These are phyloP conservation scores for Davidsoniella australis DNA, from an alignment of 2,329 filamentous ascomycete genomes.

Conservation along the genomic window DNA sequence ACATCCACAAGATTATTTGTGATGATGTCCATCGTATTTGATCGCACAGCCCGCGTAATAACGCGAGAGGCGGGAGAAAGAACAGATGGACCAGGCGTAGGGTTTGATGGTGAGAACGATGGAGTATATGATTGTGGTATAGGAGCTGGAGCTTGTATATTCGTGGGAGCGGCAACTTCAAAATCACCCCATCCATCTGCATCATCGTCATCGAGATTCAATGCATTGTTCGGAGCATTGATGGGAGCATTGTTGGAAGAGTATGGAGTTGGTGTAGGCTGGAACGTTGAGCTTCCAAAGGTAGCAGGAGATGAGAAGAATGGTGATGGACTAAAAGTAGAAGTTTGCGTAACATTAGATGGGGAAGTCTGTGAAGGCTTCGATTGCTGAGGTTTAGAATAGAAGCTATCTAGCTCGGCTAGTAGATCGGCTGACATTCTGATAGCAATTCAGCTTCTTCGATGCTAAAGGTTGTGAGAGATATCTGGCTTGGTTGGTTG, in stretches of 20 bases:
- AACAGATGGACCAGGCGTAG: background rate
- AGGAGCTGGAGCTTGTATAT: background rate
- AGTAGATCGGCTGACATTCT: slow-evolving; percentile 50
- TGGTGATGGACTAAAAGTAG: background rate
- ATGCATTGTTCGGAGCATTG: background rate
- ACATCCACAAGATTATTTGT: slow-evolving; percentile 33
- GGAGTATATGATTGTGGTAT: background rate
- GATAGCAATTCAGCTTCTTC: background rate
- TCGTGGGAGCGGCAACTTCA: slow-evolving; percentile 29
- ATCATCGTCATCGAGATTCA: slow-evolving; percentile 23
- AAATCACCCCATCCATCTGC: slow-evolving; percentile 55
- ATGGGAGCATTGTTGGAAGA: background rate
- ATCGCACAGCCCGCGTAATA: slow-evolving; percentile 21
- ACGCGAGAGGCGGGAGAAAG: background rate
- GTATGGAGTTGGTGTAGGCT: slow-evolving; percentile 9
- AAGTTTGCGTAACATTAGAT: background rate
- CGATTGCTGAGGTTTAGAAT: slow-evolving; percentile 20
- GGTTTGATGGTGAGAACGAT: background rate
- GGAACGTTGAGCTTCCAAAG: slow-evolving; percentile 15
- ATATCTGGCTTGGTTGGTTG: too few relatives aligned
- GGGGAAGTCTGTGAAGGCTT: slow-evolving; percentile 1
- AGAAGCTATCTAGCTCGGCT: slow-evolving; percentile 40
- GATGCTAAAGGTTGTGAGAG: too few relatives aligned
- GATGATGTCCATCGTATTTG: slow-evolving; percentile 35
- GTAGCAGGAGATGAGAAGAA: slow-evolving; percentile 7